Evolutionary conservation across 306 rosid genomes (phyloP).

Genomic region (Cotoneaster glaucophyllus): DNA sequence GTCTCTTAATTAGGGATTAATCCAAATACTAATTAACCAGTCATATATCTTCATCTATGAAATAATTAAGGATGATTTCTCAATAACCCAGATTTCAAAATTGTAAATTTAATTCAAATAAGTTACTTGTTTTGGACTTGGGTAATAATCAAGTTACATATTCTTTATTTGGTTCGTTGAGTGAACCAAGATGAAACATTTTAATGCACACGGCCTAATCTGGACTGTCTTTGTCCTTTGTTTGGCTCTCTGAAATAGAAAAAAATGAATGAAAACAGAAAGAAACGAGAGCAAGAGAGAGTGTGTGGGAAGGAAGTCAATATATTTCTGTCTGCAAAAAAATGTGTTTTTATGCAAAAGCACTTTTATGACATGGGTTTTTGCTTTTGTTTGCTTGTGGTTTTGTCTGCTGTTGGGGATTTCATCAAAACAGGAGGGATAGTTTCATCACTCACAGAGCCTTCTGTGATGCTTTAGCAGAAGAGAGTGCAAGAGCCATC

Average conservation of each 20-base stretch:
- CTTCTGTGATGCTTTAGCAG: conserved; percentile 93
- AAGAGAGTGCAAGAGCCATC: conserved; percentile 74
- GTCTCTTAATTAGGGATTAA: not conserved
- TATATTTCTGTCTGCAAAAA: conserved; percentile 1
- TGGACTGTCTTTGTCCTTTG: conserved; percentile 8
- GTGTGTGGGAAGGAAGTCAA: conserved; percentile 21
- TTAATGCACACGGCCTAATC: not conserved
- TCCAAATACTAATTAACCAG: not conserved
- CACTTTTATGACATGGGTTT: conserved; percentile 1
- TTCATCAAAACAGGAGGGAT: conserved; percentile 61
- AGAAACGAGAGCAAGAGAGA: not conserved
- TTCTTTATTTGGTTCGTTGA: not conserved
- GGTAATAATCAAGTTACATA: too few species aligned
- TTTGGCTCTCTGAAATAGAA: not conserved
- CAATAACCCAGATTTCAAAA: not conserved
- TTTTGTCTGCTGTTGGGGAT: conserved; percentile 20
- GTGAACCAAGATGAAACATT: not conserved
- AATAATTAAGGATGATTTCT: not conserved
- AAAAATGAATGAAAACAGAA: not conserved
- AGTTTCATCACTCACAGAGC: conserved; percentile 99
- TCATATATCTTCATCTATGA: not conserved
- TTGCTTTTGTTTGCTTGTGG: conserved; percentile 8
- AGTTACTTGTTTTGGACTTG: not conserved
- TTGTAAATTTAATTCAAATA: not conserved
- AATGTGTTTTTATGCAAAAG: not conserved